Evolutionary conservation across 164 flowering plant species (phyloP), one percentile per base, ranked within the genome.

Genomic region (Protea cynaroides): DNA sequence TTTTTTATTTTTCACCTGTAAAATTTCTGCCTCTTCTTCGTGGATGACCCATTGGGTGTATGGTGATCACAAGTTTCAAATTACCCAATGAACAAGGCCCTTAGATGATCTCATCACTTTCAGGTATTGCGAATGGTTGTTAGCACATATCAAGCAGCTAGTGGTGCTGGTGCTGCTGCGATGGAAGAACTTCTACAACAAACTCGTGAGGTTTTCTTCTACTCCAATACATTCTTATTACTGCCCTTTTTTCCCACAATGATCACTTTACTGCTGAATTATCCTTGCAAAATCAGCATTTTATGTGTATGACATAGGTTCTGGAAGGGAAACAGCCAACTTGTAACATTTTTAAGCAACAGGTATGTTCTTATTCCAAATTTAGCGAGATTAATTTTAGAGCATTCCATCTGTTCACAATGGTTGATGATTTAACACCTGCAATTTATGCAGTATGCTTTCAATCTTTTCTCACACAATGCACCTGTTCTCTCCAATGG

Each of bases 91-190:
- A 17, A 24, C 22, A 15, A 29, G 34, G 24, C 43, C 22, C 19
- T 67, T 61, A 46, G 22, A 14, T 65, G 40, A 14, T 36, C 36
- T 57, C 23, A 54, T 21, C 63, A 62, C 64, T 36, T 66, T 73
- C 67, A 95, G 99, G 99, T 91, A 23, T 44, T 52, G 38, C 84
- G 96, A n/a, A 91, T 94, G 97, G 97, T 91, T 72, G 97, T 95
- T 58, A 95, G 99, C 73, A 95, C 99, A 24, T 95, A 95, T 70
- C 97, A 95, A 70, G 99, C 99, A 49, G 99, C 97, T 40, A 95
- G 99, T 81, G 99, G 99, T 69, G 99, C 99, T 62, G 97, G 99
- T 69, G 99, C 99, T 66, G 97, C 97, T 58, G 97, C 99, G 67
- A 94, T 94, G 99, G 93, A 90, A 66, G 99, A 94, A 80, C 96